Conservation (phyloP, 306 rosid species). For the Trichosanthes cucumerina region DNA sequence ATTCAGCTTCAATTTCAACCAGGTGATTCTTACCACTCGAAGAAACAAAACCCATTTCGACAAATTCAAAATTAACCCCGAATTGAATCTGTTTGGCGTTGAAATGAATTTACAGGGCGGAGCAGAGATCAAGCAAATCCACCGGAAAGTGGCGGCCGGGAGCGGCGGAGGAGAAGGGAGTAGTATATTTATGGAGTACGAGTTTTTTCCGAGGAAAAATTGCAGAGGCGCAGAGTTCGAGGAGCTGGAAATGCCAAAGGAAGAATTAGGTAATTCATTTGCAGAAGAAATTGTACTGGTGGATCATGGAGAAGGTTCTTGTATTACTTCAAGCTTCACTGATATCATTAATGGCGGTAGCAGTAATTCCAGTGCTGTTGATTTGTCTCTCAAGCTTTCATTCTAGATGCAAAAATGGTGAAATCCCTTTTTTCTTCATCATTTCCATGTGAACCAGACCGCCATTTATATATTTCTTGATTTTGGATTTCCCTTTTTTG, state of each 20-base stretch:
- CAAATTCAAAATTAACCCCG: not conserved
- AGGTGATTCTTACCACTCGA: not conserved
- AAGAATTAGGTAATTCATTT: slow-evolving; percentile 25
- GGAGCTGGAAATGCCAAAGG: slow-evolving; percentile 22
- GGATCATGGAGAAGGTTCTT: slow-evolving; percentile 37
- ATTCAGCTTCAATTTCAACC: not conserved
- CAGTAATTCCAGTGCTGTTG: slow-evolving; percentile 36
- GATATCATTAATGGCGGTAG: not conserved
- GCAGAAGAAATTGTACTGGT: slow-evolving; percentile 7
- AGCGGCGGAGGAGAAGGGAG: slow-evolving; percentile 11
- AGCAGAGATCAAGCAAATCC: slow-evolving; percentile 64
- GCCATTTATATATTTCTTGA: not conserved
- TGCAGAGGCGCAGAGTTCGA: slow-evolving; percentile 35
- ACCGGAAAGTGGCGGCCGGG: slow-evolving; percentile 51
- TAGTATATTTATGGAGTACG: slow-evolving; percentile 60
- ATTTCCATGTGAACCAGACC: slow-evolving; percentile 10
- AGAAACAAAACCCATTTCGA: not conserved
- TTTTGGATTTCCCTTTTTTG: not conserved
- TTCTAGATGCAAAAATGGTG: slow-evolving; percentile 21
- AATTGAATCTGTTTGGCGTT: not conserved
- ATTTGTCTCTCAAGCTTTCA: slow-evolving; percentile 80
- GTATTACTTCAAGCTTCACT: slow-evolving; percentile 4
- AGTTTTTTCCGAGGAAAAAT: slow-evolving; percentile 52
- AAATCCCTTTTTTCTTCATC: not conserved
- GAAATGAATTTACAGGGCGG: slow-evolving; percentile 16